A percentile compares a stretch with the other conserved stretches of the same genome.
phyloP scores from a whole-genome alignment of 768 basidiomycete species.

The Mycena haematopus region DNA sequence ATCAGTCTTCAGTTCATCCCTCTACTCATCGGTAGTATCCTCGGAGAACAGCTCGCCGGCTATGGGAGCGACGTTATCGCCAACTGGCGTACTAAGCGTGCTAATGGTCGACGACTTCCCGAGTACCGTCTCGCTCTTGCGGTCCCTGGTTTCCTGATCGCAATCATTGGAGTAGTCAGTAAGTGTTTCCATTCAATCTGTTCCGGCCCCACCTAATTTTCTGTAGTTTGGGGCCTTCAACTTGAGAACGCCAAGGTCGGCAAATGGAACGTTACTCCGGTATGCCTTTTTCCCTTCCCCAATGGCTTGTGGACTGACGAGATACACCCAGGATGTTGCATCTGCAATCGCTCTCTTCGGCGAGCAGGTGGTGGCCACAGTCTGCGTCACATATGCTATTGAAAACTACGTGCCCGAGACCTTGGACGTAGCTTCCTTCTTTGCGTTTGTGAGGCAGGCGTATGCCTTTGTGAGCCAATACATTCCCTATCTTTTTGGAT shows the following conservation, averaged over 20 bases:
- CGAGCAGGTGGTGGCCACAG: slow-evolving; percentile 1
- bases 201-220: not conserved
- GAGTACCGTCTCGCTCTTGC: slow-evolving; percentile 19
- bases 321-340: not conserved
- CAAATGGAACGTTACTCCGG: slow-evolving; percentile 4
- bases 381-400: not conserved
- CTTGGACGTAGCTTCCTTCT: not conserved
- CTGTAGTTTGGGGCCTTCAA: slow-evolving; percentile 6
- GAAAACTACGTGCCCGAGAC: not conserved
- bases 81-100: not conserved
- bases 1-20: not conserved
- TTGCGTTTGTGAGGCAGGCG: not conserved
- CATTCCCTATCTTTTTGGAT: not conserved
- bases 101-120: not conserved
- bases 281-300: not conserved
- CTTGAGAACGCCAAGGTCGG: not conserved
- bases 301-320: not conserved
- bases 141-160: slow-evolving; percentile 31
- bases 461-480: not conserved
- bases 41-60: slow-evolving; percentile 1
- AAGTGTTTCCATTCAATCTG: not conserved
- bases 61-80: not conserved
- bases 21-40: slow-evolving; percentile 2
- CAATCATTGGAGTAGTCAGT: not conserved
- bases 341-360: slow-evolving; percentile 4